Conservation (phyloP, 1,284 basidiomycete genomes). For the Malassezia brasiliensis region DNA sequence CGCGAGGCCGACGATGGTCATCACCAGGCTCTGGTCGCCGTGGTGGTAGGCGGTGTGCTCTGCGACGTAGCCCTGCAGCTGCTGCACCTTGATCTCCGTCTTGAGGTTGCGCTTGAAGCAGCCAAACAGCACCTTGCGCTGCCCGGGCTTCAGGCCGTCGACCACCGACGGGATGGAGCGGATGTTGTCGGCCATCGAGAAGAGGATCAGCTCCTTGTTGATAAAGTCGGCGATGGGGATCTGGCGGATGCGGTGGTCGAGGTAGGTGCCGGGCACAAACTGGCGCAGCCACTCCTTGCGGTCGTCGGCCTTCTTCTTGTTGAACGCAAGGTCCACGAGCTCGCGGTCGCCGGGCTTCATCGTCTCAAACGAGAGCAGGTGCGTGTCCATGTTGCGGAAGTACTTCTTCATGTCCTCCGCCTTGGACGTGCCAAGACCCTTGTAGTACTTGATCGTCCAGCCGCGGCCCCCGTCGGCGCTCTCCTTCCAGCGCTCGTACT, state of each 20-base stretch:
- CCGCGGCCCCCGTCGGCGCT: slow-evolving; percentile 67
- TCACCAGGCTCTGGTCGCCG: slow-evolving; percentile 74
- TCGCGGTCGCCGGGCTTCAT: slow-evolving; percentile 73
- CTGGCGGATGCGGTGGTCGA: slow-evolving; percentile 78
- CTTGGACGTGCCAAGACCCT: slow-evolving; percentile 93
- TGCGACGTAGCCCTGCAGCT: slow-evolving; percentile 85
- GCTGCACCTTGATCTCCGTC: slow-evolving; percentile 89
- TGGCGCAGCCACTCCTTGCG: slow-evolving; percentile 96
- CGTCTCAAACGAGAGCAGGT: slow-evolving; percentile 82
- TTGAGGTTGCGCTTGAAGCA: slow-evolving; percentile 91
- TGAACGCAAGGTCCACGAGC: slow-evolving; percentile 95
- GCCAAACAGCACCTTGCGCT: slow-evolving; percentile 89
- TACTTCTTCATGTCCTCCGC: slow-evolving; percentile 83
- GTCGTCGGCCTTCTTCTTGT: slow-evolving; percentile 98
- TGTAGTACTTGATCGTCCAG: slow-evolving; percentile 65
- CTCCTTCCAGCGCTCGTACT: slow-evolving; percentile 88
- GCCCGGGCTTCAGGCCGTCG: slow-evolving; percentile 97
- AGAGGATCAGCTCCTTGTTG: slow-evolving; percentile 94
- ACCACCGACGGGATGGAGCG: slow-evolving; percentile 73
- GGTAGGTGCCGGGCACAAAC: slow-evolving; percentile 90
- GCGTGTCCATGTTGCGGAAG: slow-evolving; percentile 82
- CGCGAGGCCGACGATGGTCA: slow-evolving; percentile 86
- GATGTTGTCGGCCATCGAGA: slow-evolving; percentile 98
- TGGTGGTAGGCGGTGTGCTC: slow-evolving; percentile 96
- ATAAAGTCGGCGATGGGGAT: slow-evolving; percentile 90